These are phyloP conservation scores for Luvunga scandens DNA, from an alignment of 345 rosid species.

Conservation along the genomic window DNA sequence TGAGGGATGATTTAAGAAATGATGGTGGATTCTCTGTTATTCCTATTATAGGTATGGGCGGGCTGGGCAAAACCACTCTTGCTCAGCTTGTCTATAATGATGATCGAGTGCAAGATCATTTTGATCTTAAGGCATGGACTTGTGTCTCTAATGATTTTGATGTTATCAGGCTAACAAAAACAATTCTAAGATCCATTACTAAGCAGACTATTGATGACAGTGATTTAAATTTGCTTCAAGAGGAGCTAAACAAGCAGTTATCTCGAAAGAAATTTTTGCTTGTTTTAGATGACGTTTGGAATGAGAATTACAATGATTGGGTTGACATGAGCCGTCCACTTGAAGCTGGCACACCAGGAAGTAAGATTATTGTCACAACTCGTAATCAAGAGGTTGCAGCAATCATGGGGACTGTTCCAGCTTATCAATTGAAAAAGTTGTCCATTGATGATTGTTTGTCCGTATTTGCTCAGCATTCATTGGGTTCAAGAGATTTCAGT, in stretches of 20 bases:
- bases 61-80: constrained; percentile 26
- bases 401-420: background rate
- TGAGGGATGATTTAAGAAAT: background rate
- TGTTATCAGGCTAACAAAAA: constrained; percentile 3
- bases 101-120: background rate
- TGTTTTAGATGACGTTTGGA: constrained; percentile 29
- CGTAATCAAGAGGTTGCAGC: background rate
- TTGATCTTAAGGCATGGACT: constrained; percentile 16
- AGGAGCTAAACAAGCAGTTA: background rate
- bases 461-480: background rate
- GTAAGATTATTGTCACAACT: background rate
- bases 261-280: constrained; percentile 14
- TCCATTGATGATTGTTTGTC: background rate
- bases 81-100: constrained; percentile 22
- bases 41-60: constrained; percentile 21
- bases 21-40: constrained; percentile 4
- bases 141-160: constrained; percentile 10
- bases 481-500: background rate
- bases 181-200: background rate
- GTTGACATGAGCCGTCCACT: background rate
- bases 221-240: constrained; percentile 10
- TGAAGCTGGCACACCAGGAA: background rate
- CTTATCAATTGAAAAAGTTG: background rate
- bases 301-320: background rate
- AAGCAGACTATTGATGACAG: background rate